phyloP scores from a whole-genome alignment of 2,329 filamentous ascomycete species.

The Fusarium sp. region DNA sequence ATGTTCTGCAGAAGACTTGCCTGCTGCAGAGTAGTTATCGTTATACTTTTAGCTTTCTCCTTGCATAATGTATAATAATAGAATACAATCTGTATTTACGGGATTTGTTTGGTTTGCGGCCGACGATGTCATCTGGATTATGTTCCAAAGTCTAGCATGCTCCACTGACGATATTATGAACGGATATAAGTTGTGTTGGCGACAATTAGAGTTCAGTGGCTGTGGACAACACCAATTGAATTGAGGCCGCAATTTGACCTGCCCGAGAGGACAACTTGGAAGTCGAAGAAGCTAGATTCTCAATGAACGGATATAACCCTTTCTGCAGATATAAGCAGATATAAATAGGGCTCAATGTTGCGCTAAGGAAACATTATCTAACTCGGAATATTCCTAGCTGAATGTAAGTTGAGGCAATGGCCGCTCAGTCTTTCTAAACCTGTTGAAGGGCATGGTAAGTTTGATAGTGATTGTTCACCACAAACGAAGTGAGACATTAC shows the following conservation, averaged over 20 bases:
- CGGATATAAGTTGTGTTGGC: background rate
- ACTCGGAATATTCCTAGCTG: background rate
- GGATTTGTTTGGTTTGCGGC: background rate
- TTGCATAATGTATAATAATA: background rate
- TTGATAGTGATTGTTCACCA: background rate
- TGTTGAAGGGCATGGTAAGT: background rate
- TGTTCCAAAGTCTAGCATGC: background rate
- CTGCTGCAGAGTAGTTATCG: background rate
- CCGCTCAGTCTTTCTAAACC: background rate
- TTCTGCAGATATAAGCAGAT: background rate
- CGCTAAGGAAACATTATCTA: background rate
- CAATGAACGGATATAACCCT: background rate
- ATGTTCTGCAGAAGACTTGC: background rate
- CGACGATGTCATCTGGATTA: background rate
- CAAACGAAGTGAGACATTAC: background rate
- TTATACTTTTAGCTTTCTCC: background rate
- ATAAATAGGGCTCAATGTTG: background rate
- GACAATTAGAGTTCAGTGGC: no score
- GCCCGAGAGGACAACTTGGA: no score
- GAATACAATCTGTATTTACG: background rate
- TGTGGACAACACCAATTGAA: no score
- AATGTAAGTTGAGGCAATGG: background rate
- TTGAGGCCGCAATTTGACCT: no score
- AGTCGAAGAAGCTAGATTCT: no score
- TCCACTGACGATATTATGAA: background rate